phyloP scores from a whole-genome alignment of 768 basidiomycete genomes.

The Mycena alexandri region DNA sequence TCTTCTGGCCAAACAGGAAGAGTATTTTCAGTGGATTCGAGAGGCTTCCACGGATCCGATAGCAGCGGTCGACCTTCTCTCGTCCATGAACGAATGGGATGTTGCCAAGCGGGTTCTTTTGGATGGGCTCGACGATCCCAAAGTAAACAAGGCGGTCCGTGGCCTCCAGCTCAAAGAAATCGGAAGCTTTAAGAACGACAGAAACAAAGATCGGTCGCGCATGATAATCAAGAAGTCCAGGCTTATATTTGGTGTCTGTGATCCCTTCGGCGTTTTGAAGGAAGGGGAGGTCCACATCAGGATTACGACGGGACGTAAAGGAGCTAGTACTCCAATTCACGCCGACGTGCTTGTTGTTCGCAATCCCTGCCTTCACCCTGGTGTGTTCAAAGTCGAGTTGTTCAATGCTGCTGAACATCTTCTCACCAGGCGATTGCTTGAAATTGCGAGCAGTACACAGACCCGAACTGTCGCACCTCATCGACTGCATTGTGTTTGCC shows the following conservation, averaged over 20 bases:
- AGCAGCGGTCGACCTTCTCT: constrained; percentile 69
- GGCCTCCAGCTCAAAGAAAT: constrained; percentile 64
- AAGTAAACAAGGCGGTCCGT: constrained; percentile 57
- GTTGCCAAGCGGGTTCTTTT: constrained; percentile 67
- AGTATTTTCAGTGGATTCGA: constrained; percentile 71
- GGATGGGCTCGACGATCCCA: constrained; percentile 62
- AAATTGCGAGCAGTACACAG: constrained; percentile 72
- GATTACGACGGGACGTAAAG: constrained; percentile 64
- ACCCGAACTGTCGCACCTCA: constrained; percentile 63
- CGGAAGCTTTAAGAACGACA: constrained; percentile 62
- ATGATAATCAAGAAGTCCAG: constrained; percentile 75
- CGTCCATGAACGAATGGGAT: constrained; percentile 60
- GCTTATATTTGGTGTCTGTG: constrained; percentile 75
- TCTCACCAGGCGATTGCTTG: constrained; percentile 65
- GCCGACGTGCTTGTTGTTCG: constrained; percentile 74
- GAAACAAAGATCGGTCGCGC: constrained; percentile 64
- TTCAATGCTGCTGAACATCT: neutral
- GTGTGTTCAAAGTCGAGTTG: constrained; percentile 45
- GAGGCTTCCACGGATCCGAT: constrained; percentile 61
- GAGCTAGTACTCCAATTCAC: constrained; percentile 67
- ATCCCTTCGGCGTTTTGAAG: constrained; percentile 71
- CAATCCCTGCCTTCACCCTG: constrained; percentile 79
- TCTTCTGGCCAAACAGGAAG: constrained; percentile 66
- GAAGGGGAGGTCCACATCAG: constrained; percentile 77
- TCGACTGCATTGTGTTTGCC: constrained; percentile 79